These are phyloP conservation scores for Microcyclospora pomicola DNA, from an alignment of 2,329 filamentous ascomycete genomes.

Conservation along the genomic window DNA sequence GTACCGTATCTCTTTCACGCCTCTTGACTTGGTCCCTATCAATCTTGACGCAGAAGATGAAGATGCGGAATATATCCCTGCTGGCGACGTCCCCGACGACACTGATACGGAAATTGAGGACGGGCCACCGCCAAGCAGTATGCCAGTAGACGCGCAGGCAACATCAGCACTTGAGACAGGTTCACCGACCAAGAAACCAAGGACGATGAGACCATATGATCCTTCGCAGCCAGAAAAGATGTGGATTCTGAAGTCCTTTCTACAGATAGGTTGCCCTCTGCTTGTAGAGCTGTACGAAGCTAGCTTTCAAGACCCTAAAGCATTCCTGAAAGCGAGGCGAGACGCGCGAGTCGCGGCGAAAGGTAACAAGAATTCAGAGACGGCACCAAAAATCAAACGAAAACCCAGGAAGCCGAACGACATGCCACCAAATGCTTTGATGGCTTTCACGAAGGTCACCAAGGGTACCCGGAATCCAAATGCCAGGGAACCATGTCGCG, in stretches of 20 bases:
- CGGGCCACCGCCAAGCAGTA: constrained; percentile 6
- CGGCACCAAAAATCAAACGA: neutral
- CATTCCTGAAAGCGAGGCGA: constrained; percentile 13
- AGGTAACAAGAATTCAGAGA: constrained; percentile 3
- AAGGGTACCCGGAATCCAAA: constrained; percentile 2
- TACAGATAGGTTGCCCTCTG: constrained; percentile 50
- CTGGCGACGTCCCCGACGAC: constrained; percentile 20
- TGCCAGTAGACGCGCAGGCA: constrained; percentile 13
- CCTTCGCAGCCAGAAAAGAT: constrained; percentile 50
- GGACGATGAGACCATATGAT: constrained; percentile 41
- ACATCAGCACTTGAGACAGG: constrained; percentile 15
- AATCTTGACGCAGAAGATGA: constrained; percentile 64
- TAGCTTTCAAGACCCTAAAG: constrained; percentile 16
- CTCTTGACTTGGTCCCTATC: constrained; percentile 62
- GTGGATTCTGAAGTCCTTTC: constrained; percentile 55
- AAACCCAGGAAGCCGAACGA: constrained; percentile 1
- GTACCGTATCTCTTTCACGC: constrained; percentile 64
- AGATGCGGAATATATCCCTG: constrained; percentile 34
- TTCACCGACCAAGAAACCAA: constrained; percentile 32
- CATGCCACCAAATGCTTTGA: constrained; percentile 9
- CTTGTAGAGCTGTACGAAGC: constrained; percentile 53
- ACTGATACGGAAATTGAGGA: constrained; percentile 20
- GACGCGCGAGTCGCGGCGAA: constrained; percentile 11
- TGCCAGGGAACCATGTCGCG: neutral
- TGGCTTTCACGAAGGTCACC: constrained; percentile 8